phyloP scores from a whole-genome alignment of 2,329 filamentous ascomycete genomes.

The Phyllosticta paracitricarpa region DNA sequence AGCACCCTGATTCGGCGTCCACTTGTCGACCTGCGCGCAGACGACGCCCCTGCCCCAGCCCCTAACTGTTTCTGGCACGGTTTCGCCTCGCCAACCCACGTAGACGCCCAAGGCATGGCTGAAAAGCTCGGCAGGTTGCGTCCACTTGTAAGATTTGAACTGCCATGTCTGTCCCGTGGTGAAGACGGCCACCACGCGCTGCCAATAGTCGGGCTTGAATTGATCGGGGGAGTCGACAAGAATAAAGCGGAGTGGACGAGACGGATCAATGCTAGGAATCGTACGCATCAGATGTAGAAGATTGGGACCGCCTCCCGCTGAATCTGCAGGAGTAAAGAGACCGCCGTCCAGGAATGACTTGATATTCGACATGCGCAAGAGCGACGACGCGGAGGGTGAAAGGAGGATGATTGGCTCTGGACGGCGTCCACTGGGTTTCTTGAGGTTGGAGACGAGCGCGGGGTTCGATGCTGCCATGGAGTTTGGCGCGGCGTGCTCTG shows the following conservation, averaged over 20 bases:
- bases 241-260: constrained; percentile 78
- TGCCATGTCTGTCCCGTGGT: constrained; percentile 98
- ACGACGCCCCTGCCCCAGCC: constrained; percentile 80
- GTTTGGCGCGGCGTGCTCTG: constrained; percentile 39
- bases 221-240: constrained; percentile 86
- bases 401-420: constrained; percentile 88
- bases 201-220: constrained; percentile 98
- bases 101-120: constrained; percentile 78
- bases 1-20: constrained; percentile 44
- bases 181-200: constrained; percentile 87
- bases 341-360: constrained; percentile 86
- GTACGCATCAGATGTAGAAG: constrained; percentile 78
- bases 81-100: constrained; percentile 83
- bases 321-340: constrained; percentile 67
- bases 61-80: constrained; percentile 64
- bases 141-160: constrained; percentile 98
- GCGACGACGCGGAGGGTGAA: constrained; percentile 87
- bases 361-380: constrained; percentile 91
- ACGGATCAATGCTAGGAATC: constrained; percentile 59
- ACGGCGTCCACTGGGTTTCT: constrained; percentile 37
- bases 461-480: constrained; percentile 15
- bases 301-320: constrained; percentile 53
- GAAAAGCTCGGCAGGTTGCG: constrained; percentile 78
- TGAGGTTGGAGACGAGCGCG: constrained; percentile 31
- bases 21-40: constrained; percentile 74